Percentiles rank a stretch among this genome's conserved stretches.
Conservation (phyloP, 2,329 filamentous ascomycete genomes). For the Colletotrichum navitas region DNA sequence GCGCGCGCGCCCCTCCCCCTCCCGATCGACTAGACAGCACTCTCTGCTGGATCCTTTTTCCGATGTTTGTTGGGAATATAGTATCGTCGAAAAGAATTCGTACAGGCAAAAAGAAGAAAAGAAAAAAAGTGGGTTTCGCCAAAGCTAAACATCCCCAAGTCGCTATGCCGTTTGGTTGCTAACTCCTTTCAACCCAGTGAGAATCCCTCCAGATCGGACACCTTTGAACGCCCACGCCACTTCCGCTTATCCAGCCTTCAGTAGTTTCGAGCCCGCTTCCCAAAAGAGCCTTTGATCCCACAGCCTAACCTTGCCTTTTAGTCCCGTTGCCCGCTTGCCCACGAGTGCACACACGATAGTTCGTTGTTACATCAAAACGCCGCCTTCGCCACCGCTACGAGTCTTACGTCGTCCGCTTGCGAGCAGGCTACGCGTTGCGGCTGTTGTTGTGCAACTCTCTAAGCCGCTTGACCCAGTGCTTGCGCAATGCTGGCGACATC, state of each 20-base stretch:
- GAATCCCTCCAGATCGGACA: conserved; percentile 37
- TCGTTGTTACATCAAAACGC: conserved; percentile 28
- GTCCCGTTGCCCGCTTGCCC: conserved; percentile 22
- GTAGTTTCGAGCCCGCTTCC: conserved; percentile 24
- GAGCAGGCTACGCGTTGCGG: conserved; percentile 43
- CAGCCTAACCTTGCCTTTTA: conserved; percentile 15
- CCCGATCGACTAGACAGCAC: neutral
- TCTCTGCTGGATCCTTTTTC: conserved; percentile 8
- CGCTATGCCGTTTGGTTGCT: conserved; percentile 43
- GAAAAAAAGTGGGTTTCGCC: conserved; percentile 39
- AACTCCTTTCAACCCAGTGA: conserved; percentile 38
- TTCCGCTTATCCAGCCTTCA: conserved; percentile 30
- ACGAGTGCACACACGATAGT: conserved; percentile 11
- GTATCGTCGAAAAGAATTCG: conserved; percentile 32
- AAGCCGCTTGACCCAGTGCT: conserved; percentile 68
- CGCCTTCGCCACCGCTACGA: neutral
- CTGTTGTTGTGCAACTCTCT: conserved; percentile 58
- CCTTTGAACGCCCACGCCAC: conserved; percentile 40
- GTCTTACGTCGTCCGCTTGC: conserved; percentile 19
- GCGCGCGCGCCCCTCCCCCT: neutral
- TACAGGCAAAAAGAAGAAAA: conserved; percentile 16
- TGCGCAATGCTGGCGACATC: conserved; percentile 65
- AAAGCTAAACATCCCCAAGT: conserved; percentile 40
- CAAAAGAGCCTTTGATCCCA: conserved; percentile 13
- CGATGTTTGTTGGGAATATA: conserved; percentile 17